phyloP scores from a whole-genome alignment of 108 stramenopile species.

The Nitzschia palea region DNA sequence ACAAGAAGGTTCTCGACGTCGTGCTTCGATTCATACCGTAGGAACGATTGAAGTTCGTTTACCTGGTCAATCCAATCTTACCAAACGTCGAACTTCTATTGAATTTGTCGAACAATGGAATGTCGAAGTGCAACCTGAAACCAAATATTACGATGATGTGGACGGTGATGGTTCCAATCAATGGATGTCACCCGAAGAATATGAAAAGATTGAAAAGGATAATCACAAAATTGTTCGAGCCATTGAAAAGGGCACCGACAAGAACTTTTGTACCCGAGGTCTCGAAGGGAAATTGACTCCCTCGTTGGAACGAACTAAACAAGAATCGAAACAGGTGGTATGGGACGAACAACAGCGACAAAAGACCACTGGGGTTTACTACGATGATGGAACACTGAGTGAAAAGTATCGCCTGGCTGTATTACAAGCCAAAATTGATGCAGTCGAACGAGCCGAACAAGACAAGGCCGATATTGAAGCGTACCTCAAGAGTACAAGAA shows the following conservation, averaged over 20 bases:
- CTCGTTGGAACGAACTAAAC: not conserved
- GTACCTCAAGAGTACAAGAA: constrained; percentile 3
- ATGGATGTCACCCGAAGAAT: constrained; percentile 9
- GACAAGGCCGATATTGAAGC: constrained; percentile 12
- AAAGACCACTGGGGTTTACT: not conserved
- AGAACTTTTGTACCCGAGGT: constrained; percentile 18
- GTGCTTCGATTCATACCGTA: not conserved
- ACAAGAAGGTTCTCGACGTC: constrained; percentile 1
- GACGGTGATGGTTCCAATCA: not conserved
- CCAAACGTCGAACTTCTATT: constrained; percentile 8
- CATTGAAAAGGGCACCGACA: constrained; percentile 15
- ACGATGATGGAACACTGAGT: not conserved
- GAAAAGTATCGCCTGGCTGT: constrained; percentile 5
- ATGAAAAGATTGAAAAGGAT: constrained; percentile 2
- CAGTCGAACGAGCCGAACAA: constrained; percentile 14
- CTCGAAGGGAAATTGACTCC: not conserved
- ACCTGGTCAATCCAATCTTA: not conserved
- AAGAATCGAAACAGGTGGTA: not conserved
- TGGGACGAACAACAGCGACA: constrained; percentile 15
- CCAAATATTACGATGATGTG: not conserved
- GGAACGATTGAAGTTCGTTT: not conserved
- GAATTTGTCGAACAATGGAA: not conserved
- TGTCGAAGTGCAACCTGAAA: not conserved
- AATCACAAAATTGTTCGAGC: constrained; percentile 11
- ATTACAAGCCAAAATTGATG: constrained; percentile 9